Conservation (phyloP, 805 yeast species). For the Priceomyces haplophilus region DNA sequence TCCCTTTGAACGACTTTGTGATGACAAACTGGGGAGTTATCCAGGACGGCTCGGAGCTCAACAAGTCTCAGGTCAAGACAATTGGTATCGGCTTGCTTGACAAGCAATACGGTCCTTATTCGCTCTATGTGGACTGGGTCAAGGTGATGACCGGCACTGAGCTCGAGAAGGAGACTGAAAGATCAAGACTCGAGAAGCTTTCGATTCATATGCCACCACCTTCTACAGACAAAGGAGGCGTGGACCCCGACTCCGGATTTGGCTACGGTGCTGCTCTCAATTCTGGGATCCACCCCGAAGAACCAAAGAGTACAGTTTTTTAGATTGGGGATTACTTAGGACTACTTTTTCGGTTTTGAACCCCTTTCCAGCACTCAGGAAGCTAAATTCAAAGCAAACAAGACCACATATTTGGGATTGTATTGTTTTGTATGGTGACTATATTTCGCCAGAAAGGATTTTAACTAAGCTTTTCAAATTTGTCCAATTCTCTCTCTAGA, state of each 20-base stretch:
- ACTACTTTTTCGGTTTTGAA: no score
- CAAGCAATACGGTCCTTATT: conserved; percentile 72
- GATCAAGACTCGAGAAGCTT: conserved; percentile 27
- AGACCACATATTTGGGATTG: no score
- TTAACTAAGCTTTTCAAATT: no score
- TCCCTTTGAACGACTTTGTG: conserved; percentile 76
- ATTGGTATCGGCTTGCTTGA: conserved; percentile 78
- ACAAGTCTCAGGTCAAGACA: conserved; percentile 63
- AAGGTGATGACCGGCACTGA: conserved; percentile 62
- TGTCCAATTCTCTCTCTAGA: no score
- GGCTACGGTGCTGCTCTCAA: conserved; percentile 25
- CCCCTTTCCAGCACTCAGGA: no score
- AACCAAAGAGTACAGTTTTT: conserved; percentile 31
- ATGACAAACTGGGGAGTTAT: conserved; percentile 77
- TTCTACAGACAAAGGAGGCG: conserved; percentile 7
- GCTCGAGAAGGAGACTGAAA: conserved; percentile 39
- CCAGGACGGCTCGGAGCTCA: conserved; percentile 51
- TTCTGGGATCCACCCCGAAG: conserved; percentile 20
- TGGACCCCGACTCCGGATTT: conserved; percentile 1
- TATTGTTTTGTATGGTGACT: no score
- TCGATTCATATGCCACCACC: conserved; percentile 11
- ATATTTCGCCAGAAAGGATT: no score
- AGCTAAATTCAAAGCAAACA: no score
- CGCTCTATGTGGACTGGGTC: conserved; percentile 67
- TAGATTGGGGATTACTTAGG: background rate